Conservation (phyloP, 202 grass and related monocot genomes). For the Zoysia matrella region DNA sequence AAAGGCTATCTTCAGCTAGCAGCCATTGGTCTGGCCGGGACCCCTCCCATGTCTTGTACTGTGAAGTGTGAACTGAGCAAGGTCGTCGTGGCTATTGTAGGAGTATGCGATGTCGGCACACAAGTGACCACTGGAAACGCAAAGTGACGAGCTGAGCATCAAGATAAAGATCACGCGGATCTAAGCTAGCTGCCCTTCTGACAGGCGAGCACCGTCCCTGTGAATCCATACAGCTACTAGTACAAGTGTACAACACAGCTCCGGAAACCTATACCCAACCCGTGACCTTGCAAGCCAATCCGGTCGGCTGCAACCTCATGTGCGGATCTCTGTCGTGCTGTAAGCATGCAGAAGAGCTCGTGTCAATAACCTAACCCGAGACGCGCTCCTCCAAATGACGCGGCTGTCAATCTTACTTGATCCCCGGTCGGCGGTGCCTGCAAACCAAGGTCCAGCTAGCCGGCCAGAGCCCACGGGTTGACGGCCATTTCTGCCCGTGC, state of each 20-base stretch:
- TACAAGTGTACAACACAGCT: neutral
- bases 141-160: neutral
- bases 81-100: neutral
- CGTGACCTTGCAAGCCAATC: neutral
- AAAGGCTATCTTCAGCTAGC: neutral
- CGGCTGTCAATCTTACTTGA: conserved; percentile 20
- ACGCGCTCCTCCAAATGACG: conserved; percentile 22
- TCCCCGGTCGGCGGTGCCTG: neutral
- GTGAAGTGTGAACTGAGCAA: neutral
- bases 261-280: neutral
- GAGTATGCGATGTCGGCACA: neutral
- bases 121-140: neutral
- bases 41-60: neutral
- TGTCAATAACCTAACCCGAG: neutral
- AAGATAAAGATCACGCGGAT: neutral
- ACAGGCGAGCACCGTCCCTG: neutral
- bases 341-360: neutral
- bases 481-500: conserved; percentile 23
- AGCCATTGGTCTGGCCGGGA: neutral
- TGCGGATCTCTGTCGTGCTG: neutral
- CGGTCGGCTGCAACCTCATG: neutral
- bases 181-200: neutral
- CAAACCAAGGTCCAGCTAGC: conserved; percentile 24
- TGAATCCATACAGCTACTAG: neutral
- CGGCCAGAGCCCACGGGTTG: conserved; percentile 35